Conservation (phyloP, 257 asterid genomes). For the Haberlea rhodopensis region DNA sequence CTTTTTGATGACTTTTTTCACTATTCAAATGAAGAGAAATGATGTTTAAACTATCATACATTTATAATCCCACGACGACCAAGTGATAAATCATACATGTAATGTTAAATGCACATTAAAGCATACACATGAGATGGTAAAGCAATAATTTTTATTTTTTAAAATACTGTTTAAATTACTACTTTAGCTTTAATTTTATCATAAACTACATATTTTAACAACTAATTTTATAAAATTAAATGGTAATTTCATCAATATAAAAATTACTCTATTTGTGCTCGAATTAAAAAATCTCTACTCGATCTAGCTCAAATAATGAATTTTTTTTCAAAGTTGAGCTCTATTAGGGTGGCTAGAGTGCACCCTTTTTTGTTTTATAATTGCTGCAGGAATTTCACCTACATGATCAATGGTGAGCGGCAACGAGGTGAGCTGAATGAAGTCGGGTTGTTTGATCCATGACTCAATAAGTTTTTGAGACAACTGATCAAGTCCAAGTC, state of each 20-base stretch:
- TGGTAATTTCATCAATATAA: no score
- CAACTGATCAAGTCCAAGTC: conserved; percentile 63
- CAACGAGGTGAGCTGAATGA: conserved; percentile 38
- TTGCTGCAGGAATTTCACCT: conserved; percentile 20
- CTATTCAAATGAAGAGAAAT: neutral
- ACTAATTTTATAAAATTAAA: no score
- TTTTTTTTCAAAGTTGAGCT: no score
- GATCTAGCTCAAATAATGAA: no score
- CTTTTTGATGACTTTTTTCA: conserved; percentile 1
- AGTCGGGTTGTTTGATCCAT: conserved; percentile 51
- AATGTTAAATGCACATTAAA: neutral
- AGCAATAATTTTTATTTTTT: no score
- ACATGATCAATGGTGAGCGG: conserved; percentile 74
- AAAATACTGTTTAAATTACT: no score
- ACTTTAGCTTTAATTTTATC: no score
- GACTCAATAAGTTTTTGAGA: conserved; percentile 41
- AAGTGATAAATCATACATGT: neutral
- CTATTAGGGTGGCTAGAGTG: no score
- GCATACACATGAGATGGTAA: neutral
- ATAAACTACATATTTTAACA: no score
- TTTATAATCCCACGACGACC: neutral
- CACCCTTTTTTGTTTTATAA: no score
- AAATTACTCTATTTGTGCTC: no score
- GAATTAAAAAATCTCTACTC: neutral
- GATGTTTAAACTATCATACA: neutral